Conservation (phyloP, 305 asterid genomes). For the Fraxinus sp. region DNA sequence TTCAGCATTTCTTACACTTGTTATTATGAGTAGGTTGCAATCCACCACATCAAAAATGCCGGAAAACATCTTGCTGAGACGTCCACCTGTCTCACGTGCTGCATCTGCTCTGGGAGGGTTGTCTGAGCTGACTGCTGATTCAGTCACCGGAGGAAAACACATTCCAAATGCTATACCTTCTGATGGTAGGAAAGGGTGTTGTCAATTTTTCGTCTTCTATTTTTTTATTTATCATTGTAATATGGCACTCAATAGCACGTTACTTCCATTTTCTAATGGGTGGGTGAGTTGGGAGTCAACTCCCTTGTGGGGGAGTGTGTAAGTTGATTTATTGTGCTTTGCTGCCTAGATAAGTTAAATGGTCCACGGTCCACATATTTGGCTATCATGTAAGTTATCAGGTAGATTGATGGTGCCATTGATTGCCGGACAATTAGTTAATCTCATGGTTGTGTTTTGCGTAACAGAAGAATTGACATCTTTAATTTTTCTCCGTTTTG, state of each 20-base stretch:
- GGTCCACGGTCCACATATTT: not conserved
- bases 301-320: not conserved
- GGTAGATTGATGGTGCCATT: not conserved
- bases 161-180: conserved; percentile 39
- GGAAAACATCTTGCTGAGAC: conserved; percentile 77
- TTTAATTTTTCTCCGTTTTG: not conserved
- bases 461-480: not conserved
- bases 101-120: conserved; percentile 70
- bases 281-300: not conserved
- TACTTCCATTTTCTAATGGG: not conserved
- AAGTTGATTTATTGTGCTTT: not conserved
- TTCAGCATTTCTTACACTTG: conserved; percentile 16
- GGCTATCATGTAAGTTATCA: not conserved
- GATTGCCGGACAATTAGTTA: not conserved
- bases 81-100: conserved; percentile 66
- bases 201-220: not conserved
- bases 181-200: conserved; percentile 47
- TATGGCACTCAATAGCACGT: conserved; percentile 1
- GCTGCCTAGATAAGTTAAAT: not conserved
- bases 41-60: conserved; percentile 46
- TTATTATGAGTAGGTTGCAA: conserved; percentile 41
- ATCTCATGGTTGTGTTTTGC: not conserved
- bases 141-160: conserved; percentile 46
- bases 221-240: not conserved
- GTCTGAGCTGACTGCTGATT: conserved; percentile 51